phyloP scores from a whole-genome alignment of 768 basidiomycete species.

The Coprinopsis strossmayeri region DNA sequence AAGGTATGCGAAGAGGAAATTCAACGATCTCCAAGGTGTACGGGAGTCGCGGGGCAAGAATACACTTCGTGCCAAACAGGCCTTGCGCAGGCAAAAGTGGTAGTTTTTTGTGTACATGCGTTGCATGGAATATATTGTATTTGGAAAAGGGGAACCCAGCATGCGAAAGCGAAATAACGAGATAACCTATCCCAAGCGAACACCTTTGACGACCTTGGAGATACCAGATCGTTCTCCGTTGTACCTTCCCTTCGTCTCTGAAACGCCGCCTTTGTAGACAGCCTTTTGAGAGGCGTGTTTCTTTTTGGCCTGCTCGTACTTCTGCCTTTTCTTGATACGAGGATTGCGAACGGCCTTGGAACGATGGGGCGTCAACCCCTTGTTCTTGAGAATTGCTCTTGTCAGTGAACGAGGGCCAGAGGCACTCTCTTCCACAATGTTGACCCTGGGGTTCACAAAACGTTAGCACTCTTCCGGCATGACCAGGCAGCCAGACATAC shows the following conservation, averaged over 20 bases:
- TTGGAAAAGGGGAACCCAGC: not conserved
- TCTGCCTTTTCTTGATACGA: constrained; percentile 92
- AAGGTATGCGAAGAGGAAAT: constrained; percentile 89
- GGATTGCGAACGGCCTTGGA: constrained; percentile 92
- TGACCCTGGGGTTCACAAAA: constrained; percentile 1
- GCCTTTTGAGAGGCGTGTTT: constrained; percentile 85
- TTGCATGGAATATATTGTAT: not conserved
- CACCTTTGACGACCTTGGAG: constrained; percentile 82
- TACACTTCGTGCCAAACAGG: constrained; percentile 61
- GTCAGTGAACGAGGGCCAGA: constrained; percentile 85
- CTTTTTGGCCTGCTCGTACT: constrained; percentile 93
- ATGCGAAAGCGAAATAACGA: not conserved
- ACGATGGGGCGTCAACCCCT: constrained; percentile 86
- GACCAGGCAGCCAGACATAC: too few relatives aligned
- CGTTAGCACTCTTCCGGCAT: constrained; percentile 15
- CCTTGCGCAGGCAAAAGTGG: constrained; percentile 63
- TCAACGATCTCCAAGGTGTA: constrained; percentile 65
- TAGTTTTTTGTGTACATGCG: constrained; percentile 23
- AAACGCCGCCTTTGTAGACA: constrained; percentile 85
- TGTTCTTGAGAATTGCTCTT: constrained; percentile 88
- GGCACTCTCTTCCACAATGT: constrained; percentile 20
- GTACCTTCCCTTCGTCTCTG: constrained; percentile 65
- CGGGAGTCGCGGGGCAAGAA: constrained; percentile 65
- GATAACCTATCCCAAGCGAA: constrained; percentile 50
- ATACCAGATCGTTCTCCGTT: constrained; percentile 93